Evolutionary conservation across 2,329 filamentous ascomycete species (phyloP).

Genomic region (Curvularia verruculosa): DNA sequence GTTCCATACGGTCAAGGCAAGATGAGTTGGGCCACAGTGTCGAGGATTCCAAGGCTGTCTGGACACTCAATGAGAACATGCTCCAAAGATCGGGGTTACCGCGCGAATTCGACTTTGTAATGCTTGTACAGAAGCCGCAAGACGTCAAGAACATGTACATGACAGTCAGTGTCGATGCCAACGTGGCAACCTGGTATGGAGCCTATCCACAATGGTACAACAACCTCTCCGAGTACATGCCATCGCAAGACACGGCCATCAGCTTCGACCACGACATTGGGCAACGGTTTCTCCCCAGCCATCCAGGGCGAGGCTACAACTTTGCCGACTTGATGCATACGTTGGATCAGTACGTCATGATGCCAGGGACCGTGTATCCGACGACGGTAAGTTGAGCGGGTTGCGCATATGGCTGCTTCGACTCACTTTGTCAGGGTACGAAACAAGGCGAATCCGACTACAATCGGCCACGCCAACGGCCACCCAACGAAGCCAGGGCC

Average conservation of each 20-base stretch:
- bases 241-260: conserved; percentile 45
- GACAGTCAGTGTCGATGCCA: conserved; percentile 52
- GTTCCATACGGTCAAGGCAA: conserved; percentile 52
- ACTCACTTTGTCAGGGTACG: conserved; percentile 15
- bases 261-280: conserved; percentile 53
- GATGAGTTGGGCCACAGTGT: conserved; percentile 49
- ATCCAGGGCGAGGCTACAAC: conserved; percentile 51
- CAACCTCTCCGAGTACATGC: conserved; percentile 48
- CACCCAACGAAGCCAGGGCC: conserved; percentile 9
- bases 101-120: conserved; percentile 59
- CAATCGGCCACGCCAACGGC: conserved; percentile 3
- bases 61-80: conserved; percentile 58
- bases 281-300: conserved; percentile 51
- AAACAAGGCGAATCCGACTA: conserved; percentile 8
- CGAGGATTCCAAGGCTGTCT: conserved; percentile 56
- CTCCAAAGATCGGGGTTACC: conserved; percentile 58
- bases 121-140: conserved; percentile 55
- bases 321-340: conserved; percentile 50
- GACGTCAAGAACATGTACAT: conserved; percentile 50
- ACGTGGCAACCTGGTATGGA: conserved; percentile 51
- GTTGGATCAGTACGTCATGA: conserved; percentile 54
- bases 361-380: conserved; percentile 53
- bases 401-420: neutral
- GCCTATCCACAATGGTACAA: conserved; percentile 52
- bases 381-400: conserved; percentile 25